Base-by-base conservation (phyloP, 2,329 filamentous ascomycete species). In the Chaetomiaceae sp. region DNA sequence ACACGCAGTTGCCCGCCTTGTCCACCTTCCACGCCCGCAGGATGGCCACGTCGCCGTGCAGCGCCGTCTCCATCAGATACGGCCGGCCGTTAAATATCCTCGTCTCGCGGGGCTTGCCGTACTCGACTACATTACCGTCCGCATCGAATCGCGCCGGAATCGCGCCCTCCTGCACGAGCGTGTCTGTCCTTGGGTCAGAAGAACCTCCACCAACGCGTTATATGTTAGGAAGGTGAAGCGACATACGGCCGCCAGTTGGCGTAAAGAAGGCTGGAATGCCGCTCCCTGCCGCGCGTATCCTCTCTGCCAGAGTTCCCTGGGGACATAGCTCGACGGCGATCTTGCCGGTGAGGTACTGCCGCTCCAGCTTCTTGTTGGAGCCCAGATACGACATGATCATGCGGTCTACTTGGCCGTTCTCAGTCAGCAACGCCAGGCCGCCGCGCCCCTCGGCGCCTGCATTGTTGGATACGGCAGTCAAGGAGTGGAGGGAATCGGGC, bases 251-350 rank as follows among this genome's bases (percentile, higher is more conserved):
- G 51, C 83, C 88, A 0, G 88, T 89, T 0, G 87, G 84, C 0
- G 89, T 91, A 64, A 84, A 94, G 66, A 94, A 91, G 0, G 87
- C 87, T 1, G 87, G 87, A 46, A 91, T 89, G 8, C 87, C 87
- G 21, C 85, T 85, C 4, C 87, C 87, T 1, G 82, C 87, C 6
- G 86, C 86, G 37, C 86, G 76, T 62, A 89, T 79, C 59, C 86
- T 77, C 72, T 89, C 86, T 0, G 85, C 86, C 47, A 89, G 74
- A 0, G 85, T 87, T 4, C 87, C 87, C 62, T 91, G 87, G 0
- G 87, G 87, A 51, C 85, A 89, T 37, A 91, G 73, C 69, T 91
- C 86, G 58, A 91, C 78, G 6, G 84, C 84, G 62, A 90, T 80
- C 62, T 88, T 74, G n/a, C 87, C 87, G 1, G 78, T 82, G 32